Percentiles rank a stretch among this genome's conserved stretches.
phyloP scores from a whole-genome alignment of 1,284 basidiomycete genomes.

The Quambalaria eucalypti region DNA sequence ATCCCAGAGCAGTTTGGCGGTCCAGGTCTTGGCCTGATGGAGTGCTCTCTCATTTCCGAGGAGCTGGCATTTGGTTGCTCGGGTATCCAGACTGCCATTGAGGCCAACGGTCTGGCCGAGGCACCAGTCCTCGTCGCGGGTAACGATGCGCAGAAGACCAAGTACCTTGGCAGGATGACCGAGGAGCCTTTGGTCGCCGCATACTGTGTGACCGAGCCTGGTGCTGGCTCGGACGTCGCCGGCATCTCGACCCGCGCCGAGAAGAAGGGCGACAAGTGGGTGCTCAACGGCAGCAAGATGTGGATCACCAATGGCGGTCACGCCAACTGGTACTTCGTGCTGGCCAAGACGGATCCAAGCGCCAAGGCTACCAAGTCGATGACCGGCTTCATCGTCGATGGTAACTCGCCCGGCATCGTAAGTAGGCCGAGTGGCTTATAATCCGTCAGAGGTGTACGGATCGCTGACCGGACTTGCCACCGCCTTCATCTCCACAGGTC shows the following conservation, averaged over 20 bases:
- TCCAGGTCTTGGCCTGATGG: conserved; percentile 51
- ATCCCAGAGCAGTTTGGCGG: conserved; percentile 52
- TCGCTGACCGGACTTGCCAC: too few relatives aligned
- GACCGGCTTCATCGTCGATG: conserved; percentile 56
- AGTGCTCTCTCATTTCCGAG: conserved; percentile 52
- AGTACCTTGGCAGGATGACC: conserved; percentile 55
- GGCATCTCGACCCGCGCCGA: conserved; percentile 48
- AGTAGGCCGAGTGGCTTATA: too few relatives aligned
- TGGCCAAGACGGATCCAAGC: conserved; percentile 52
- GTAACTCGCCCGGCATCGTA: conserved; percentile 51
- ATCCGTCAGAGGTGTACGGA: too few relatives aligned
- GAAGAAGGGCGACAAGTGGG: conserved; percentile 53
- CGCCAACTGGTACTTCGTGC: conserved; percentile 55
- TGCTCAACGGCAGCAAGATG: conserved; percentile 53
- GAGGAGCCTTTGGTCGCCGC: conserved; percentile 55
- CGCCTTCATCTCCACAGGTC: too few relatives aligned
- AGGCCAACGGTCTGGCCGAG: conserved; percentile 53
- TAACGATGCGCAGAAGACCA: conserved; percentile 51
- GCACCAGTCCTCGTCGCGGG: conserved; percentile 53
- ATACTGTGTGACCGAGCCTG: conserved; percentile 54
- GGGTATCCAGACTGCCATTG: conserved; percentile 53
- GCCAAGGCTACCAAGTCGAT: conserved; percentile 52
- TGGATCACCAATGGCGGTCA: conserved; percentile 52
- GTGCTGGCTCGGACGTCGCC: conserved; percentile 55
- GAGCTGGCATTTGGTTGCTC: conserved; percentile 54